A percentile compares a stretch with the other conserved stretches of the same genome.
These are phyloP conservation scores for Aspergillaceae sp. DNA, from an alignment of 2,329 filamentous ascomycete genomes.

Conservation along the genomic window DNA sequence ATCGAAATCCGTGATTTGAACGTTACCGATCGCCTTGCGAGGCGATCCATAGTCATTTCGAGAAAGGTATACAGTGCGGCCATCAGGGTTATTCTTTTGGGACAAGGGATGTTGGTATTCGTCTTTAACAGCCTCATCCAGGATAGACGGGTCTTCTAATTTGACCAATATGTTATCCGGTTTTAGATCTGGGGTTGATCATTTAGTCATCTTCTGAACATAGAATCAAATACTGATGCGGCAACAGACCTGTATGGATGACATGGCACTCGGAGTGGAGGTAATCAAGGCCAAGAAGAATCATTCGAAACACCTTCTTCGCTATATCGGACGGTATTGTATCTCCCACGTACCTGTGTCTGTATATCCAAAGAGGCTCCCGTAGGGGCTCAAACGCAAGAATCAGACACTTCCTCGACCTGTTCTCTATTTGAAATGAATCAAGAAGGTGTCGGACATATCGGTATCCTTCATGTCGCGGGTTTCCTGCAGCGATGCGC, in stretches of 20 bases:
- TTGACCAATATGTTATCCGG: conserved; percentile 35
- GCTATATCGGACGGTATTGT: conserved; percentile 23
- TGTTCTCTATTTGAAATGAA: conserved; percentile 16
- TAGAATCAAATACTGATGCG: not conserved
- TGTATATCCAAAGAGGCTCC: conserved; percentile 21
- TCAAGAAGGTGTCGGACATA: conserved; percentile 19
- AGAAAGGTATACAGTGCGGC: conserved; percentile 26
- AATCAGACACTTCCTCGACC: not conserved
- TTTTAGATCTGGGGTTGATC: conserved; percentile 27
- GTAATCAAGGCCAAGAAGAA: conserved; percentile 36
- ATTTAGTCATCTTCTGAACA: not conserved
- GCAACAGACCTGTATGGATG: conserved; percentile 33
- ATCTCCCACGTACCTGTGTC: conserved; percentile 14
- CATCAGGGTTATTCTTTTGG: conserved; percentile 19
- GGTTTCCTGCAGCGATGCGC: conserved; percentile 19
- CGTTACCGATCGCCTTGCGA: conserved; percentile 13
- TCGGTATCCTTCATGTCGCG: conserved; percentile 16
- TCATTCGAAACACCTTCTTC: conserved; percentile 26
- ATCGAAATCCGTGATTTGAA: conserved; percentile 29
- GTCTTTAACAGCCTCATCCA: conserved; percentile 16
- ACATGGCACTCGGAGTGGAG: conserved; percentile 36
- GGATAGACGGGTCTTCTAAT: conserved; percentile 18
- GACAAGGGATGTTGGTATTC: conserved; percentile 22
- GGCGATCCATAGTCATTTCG: conserved; percentile 22
- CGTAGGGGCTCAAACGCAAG: conserved; percentile 29